Base-by-base conservation (phyloP, 2,329 filamentous ascomycete genomes). In the Trichophyton simii region DNA sequence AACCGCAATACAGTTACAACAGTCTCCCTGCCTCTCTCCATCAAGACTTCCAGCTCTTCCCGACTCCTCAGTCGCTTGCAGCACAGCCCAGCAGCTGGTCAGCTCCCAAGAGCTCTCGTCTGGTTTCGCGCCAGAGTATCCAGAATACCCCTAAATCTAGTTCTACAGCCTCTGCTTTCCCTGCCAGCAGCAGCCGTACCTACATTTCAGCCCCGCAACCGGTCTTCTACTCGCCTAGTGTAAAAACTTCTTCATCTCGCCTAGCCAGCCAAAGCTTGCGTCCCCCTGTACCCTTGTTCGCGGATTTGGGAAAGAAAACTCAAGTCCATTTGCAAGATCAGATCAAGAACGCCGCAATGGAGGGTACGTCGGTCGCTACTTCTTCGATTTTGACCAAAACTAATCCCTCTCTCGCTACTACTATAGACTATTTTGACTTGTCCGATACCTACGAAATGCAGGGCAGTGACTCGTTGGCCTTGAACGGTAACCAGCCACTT, bases 1-100 rank as follows among this genome's bases (percentile, higher is more conserved):
- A 31, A 31, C 28, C 41, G 65, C 67, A 69, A 69, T 44, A 44
- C 41, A 44, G 41, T 44, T 44, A 44, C n/a, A 13, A 66, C 58
- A 68, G 58, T 69, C 67, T 31, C 50, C 11, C 28, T 28, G 46
- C 28, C 50, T 18, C 28, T 4, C n/a, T 13, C 13, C 46, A 52
- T 25, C 50, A 73, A 70, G 76, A 78, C 76, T 78, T 78, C 65
- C 75, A 77, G 62, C 75, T 78, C 62, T 78, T 71, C 67, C 76
- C 74, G 25, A 63, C 28, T n/a, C 18, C 50, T 28, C 50, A 34
- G 59, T 67, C 55, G 3, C 55, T 34, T 57, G 22, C 57, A 58
- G 59, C 55, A 48, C 9, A 9, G 6, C 34, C 34, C 34, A 38
- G 34, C 34, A 38, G 34, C 34, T 38, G 34, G 34, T 38, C 11